Evolutionary conservation across 495 filamentous ascomycete genomes (phyloP).

Genomic region (Xylaria flabelliformis): DNA sequence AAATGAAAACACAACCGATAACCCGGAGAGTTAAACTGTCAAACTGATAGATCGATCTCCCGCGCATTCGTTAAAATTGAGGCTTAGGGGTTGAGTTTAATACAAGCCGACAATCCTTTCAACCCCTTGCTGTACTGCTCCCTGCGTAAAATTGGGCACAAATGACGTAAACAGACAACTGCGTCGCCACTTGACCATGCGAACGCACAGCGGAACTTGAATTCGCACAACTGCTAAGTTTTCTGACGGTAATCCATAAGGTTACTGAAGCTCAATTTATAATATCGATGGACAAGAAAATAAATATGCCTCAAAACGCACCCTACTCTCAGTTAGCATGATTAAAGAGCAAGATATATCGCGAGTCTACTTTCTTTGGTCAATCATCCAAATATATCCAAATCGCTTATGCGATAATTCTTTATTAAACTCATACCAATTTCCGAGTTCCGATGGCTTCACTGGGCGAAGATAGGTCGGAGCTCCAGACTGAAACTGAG

Average conservation of each 20-base stretch:
- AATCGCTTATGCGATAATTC: neutral
- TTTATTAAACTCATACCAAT: neutral
- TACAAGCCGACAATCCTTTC: neutral
- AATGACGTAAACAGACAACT: neutral
- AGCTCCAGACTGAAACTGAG: neutral
- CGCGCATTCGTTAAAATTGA: neutral
- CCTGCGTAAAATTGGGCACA: neutral
- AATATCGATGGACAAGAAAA: neutral
- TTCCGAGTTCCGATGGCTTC: neutral
- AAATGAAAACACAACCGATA: neutral
- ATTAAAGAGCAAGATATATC: neutral
- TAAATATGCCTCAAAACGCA: neutral
- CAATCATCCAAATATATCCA: neutral
- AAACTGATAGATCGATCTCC: neutral
- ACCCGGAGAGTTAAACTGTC: neutral
- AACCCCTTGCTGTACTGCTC: neutral
- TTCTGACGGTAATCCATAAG: neutral
- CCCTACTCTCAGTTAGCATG: neutral
- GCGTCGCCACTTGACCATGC: neutral
- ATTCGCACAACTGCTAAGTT: neutral
- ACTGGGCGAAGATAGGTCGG: neutral
- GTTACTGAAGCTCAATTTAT: neutral
- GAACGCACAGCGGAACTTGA: neutral
- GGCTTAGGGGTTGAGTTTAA: neutral
- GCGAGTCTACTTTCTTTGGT: neutral